These are phyloP conservation scores for Ophiocordyceps unilateralis DNA, from an alignment of 2,329 filamentous ascomycete genomes.

Conservation along the genomic window DNA sequence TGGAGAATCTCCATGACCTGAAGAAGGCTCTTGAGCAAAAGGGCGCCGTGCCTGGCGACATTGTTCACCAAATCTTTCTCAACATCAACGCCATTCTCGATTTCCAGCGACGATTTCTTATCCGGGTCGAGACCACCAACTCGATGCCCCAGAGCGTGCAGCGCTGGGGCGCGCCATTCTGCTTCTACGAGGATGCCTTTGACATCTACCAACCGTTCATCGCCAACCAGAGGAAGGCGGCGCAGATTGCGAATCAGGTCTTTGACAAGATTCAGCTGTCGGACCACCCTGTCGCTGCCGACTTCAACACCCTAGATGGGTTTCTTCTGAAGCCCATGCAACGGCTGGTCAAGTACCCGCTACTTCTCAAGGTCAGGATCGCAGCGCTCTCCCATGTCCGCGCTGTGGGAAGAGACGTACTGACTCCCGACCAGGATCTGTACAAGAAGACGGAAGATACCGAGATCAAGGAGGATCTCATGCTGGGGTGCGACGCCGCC, in stretches of 20 bases:
- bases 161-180: slow-evolving; percentile 89
- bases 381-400: not conserved
- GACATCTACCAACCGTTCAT: slow-evolving; percentile 94
- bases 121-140: slow-evolving; percentile 90
- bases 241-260: slow-evolving; percentile 63
- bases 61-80: slow-evolving; percentile 85
- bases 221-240: slow-evolving; percentile 85
- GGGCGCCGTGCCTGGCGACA: slow-evolving; percentile 74
- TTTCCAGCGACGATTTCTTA: slow-evolving; percentile 87
- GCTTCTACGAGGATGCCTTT: slow-evolving; percentile 71
- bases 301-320: slow-evolving; percentile 73
- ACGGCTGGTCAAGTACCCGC: slow-evolving; percentile 80
- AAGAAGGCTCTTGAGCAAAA: slow-evolving; percentile 82
- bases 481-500: slow-evolving; percentile 62
- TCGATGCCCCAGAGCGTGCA: slow-evolving; percentile 60
- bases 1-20: slow-evolving; percentile 83
- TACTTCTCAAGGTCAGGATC: slow-evolving; percentile 57
- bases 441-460: slow-evolving; percentile 70
- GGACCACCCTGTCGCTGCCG: slow-evolving; percentile 64
- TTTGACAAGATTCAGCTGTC: slow-evolving; percentile 74
- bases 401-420: not conserved
- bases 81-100: slow-evolving; percentile 92
- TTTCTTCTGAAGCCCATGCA: slow-evolving; percentile 97
- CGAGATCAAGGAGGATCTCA: slow-evolving; percentile 53
- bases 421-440: slow-evolving; percentile 43